Base-by-base conservation (phyloP, 2,329 filamentous ascomycete species). In the Blastomyces percursus region DNA sequence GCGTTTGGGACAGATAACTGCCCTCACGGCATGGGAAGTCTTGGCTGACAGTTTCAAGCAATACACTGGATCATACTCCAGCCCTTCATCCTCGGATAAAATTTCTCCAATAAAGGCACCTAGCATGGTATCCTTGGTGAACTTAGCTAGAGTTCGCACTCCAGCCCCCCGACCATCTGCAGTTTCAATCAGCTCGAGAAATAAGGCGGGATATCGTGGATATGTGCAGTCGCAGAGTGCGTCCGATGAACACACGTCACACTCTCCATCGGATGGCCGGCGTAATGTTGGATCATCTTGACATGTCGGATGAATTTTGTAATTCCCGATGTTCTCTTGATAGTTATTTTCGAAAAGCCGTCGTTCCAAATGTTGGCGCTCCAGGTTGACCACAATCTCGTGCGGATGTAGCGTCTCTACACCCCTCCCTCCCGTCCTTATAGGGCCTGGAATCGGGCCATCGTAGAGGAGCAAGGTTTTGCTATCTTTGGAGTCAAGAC, bases 171-270 rank as follows among this genome's bases (percentile, higher is more conserved):
- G 71, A 0, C 27, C 27, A 19, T 66, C 58, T 21, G 24, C 64
- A 51, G 70, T 72, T 48, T 74, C 66, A 38, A 67, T 58, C 1
- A 75, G 64, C 58, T 76, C 73, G 19, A 73, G 65, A 58, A 58
- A 42, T 9, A 74, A 61, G 5, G 67, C 65, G 52, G 64, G 65
- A 46, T 55, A 60, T 12, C 65, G 61, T 5, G 59, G 51, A 16
- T 67, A 12, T 6, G 35, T 24, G 61, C 71, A 74, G 1, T 63
- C 32, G 58, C 72, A 74, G 14, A 27, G 30, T 7, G 57, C 32
- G 5, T 6, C 4, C 9, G 65, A 63, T 8, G 44, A 44, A 54
- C 69, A 73, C 2, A 69, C 12, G 24, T 62, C 30, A 46, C 71
- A 74, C 1, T 19, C n/a, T 1, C 65, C 64, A 52, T 69, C 63